A percentile compares a stretch with the other conserved stretches of the same genome.
Evolutionary conservation across 2,329 filamentous ascomycete genomes (phyloP).

Genomic region (Fusarium decemcellulare): DNA sequence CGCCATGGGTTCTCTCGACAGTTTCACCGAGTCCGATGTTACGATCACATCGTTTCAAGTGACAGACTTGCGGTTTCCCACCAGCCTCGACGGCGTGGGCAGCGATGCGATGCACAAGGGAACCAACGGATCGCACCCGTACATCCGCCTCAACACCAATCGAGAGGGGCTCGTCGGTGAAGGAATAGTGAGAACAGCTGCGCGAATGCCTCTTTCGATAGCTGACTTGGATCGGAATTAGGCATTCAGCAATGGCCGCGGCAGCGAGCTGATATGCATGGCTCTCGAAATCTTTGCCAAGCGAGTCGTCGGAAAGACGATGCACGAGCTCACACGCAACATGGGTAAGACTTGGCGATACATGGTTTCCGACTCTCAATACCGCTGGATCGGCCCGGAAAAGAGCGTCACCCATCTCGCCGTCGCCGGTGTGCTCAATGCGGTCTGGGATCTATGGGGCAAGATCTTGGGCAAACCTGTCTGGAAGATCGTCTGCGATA

Average conservation of each 20-base stretch:
- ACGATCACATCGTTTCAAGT: conserved; percentile 75
- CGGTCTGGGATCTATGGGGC: conserved; percentile 96
- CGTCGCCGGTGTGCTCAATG: conserved; percentile 89
- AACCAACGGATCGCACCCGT: conserved; percentile 91
- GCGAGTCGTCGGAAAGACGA: conserved; percentile 80
- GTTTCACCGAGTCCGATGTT: conserved; percentile 60
- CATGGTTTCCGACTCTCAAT: conserved; percentile 90
- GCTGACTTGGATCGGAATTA: too few relatives aligned
- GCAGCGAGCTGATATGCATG: conserved; percentile 92
- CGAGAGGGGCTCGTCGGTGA: conserved; percentile 75
- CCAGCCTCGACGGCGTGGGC: conserved; percentile 96
- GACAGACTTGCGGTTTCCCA: conserved; percentile 82
- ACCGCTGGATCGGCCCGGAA: conserved; percentile 94
- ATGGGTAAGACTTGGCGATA: conserved; percentile 93
- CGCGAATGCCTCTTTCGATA: too few relatives aligned
- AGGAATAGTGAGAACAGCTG: conserved; percentile 66
- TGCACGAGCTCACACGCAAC: conserved; percentile 82
- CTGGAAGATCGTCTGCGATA: conserved; percentile 91
- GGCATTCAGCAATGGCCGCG: conserved; percentile 46
- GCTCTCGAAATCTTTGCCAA: conserved; percentile 85
- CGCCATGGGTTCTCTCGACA: too few relatives aligned
- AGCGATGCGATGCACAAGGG: conserved; percentile 98
- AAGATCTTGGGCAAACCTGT: conserved; percentile 89
- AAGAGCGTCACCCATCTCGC: conserved; percentile 96
- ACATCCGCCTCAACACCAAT: conserved; percentile 91